Conservation (phyloP, 352 stramenopile species). For the Stephanocyclus meneghinianus region DNA sequence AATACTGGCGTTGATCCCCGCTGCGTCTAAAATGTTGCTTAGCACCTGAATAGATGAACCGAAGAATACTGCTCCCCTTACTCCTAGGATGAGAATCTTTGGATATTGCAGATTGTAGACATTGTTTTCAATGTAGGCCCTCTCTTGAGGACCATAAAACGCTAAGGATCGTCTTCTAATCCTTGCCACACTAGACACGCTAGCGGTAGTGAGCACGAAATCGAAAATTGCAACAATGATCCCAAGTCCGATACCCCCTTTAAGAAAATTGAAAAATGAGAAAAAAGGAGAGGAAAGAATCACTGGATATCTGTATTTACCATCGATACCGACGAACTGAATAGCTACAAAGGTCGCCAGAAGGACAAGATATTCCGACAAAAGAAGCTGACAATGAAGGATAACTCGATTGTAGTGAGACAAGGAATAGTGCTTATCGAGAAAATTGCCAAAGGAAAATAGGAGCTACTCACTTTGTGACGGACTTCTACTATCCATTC, state of each 20-base stretch:
- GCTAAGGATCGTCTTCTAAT: conserved; percentile 70
- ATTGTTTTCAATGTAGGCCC: conserved; percentile 64
- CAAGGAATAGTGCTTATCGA: conserved; percentile 5
- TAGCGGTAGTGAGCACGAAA: conserved; percentile 71
- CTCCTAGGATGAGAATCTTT: conserved; percentile 73
- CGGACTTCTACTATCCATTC: conserved; percentile 83
- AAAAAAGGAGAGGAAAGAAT: conserved; percentile 6
- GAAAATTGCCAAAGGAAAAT: neutral
- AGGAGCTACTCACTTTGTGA: conserved; percentile 48
- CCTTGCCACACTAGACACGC: conserved; percentile 50
- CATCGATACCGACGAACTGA: conserved; percentile 75
- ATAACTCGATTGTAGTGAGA: neutral
- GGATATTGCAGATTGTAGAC: conserved; percentile 59
- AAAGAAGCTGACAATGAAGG: conserved; percentile 48
- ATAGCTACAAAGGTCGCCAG: conserved; percentile 79
- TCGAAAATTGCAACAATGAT: conserved; percentile 73
- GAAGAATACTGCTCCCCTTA: conserved; percentile 78
- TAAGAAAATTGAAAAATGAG: conserved; percentile 1
- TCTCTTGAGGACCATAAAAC: conserved; percentile 64
- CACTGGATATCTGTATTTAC: neutral
- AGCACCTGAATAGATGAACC: conserved; percentile 70
- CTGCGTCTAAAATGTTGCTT: conserved; percentile 61
- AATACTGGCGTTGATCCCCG: conserved; percentile 41
- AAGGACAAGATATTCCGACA: conserved; percentile 76
- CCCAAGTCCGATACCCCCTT: conserved; percentile 70